Base-by-base conservation (phyloP, 2,329 filamentous ascomycete species). In the Claviceps spartinae region DNA sequence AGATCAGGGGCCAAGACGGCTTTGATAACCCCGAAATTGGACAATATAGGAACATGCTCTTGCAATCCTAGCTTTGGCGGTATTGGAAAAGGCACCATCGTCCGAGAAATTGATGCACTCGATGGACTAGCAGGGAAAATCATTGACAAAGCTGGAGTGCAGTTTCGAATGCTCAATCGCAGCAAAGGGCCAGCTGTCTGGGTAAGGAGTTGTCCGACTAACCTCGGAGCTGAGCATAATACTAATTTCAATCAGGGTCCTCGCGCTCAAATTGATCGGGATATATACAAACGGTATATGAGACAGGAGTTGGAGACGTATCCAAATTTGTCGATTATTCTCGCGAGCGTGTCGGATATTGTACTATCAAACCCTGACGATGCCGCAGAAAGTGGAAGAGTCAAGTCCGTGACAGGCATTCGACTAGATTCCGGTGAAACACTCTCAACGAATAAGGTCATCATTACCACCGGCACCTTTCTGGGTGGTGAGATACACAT, bases 31-130 rank as follows among this genome's bases (percentile, higher is more conserved):
- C 93, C 91, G 2, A 88, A 86, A 54, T 68, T 88, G 53, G 83
- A 90, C 54, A 95, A 96, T 60, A 82, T 97, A 20, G 91, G 91
- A 52, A 88, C 93, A 34, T 97, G 91, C 71, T 96, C 90, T 38
- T 97, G 91, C 71, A 97, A 97, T 65, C 91, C 91, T 1, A 95
- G 88, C 57, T 95, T 98, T 63, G 93, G 93, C 41, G 93, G 93
- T n/a, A 97, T 98, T 60, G 93, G 93, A 45, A 98, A 98, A 66
- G 93, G 93, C 16, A 97, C 88, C 9, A 96, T 98, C 73, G 74
- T 98, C 49, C 83, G 91, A 43, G 93, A 98, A 68, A 84, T 98
- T 36, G 93, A 98, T 71, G 93, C 93, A 0, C 75, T 98, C 54
- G 93, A 97, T 63, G 93, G 93, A 0, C 73, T 98, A 20, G 85